Evolutionary conservation across 1,284 basidiomycete genomes (phyloP), one percentile per base, ranked within the genome.

Genomic region (Veloboletus limbatus): DNA sequence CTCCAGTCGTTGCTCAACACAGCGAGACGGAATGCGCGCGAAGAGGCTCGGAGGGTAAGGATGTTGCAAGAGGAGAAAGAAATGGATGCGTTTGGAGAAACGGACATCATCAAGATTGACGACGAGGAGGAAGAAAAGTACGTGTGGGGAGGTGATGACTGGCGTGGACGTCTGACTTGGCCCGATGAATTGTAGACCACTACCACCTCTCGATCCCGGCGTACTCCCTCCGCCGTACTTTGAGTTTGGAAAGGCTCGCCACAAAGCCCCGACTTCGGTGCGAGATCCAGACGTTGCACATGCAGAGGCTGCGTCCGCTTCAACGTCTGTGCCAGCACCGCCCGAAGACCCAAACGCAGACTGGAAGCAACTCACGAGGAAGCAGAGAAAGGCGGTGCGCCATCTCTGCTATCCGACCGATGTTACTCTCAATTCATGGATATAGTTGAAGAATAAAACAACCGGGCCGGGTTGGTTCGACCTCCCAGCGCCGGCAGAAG

Each of bases 381-480:
- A 74, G 56, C 74, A 88, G 63, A 76, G 71, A 66, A 89, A 83
- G 68, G 79, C 78, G 55, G 88, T 88, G 57, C 60, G 43, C 16
- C 7, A 27, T 28, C 3, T 49, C 20, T 17, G 18, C 24, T 18
- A 10, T 35, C 34, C n/a, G 11, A 36, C 16, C 3, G 26, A 22
- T 13, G 9, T 11, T 1, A 8, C 13, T 37, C 21, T 43, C 32
- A 36, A 35, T 18, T 17, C 13, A 26, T 43, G 26, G 27, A 21
- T 41, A 20, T 52, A 92, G 86, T 63, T 88, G 27, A 83, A 78
- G 61, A 79, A 81, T 51, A 79, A 80, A 47, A 92, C 91, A 0
- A 81, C 91, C 1, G 93, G 92, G 0, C 78, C 85, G 38, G 76
- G 79, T 42, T 99, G 96, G 95, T 94, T 92, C 59, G 88, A 96